These are phyloP conservation scores for Neonectria hederae DNA, from an alignment of 2,329 filamentous ascomycete species.

Conservation along the genomic window DNA sequence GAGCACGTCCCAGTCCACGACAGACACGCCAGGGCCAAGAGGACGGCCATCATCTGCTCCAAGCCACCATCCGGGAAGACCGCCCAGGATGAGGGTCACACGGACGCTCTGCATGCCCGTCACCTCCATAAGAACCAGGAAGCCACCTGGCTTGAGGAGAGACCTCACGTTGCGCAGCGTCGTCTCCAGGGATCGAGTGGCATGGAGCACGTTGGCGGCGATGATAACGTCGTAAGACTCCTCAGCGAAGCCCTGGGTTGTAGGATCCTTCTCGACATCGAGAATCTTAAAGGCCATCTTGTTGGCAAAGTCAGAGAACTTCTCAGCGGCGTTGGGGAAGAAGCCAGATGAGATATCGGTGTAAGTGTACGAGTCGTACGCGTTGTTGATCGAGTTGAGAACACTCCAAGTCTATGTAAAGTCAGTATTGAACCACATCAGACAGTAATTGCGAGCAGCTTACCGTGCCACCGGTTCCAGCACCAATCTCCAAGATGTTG, in stretches of 20 bases:
- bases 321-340: slow-evolving; percentile 46
- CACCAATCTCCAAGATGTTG: slow-evolving; percentile 22
- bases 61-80: slow-evolving; percentile 25
- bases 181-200: slow-evolving; percentile 38
- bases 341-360: slow-evolving; percentile 53
- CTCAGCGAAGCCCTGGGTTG: slow-evolving; percentile 39
- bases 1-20: slow-evolving; percentile 17
- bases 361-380: slow-evolving; percentile 44
- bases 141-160: slow-evolving; percentile 46
- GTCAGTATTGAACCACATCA: not conserved
- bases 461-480: slow-evolving; percentile 20
- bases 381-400: slow-evolving; percentile 8
- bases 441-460: not conserved
- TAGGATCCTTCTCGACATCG: slow-evolving; percentile 46
- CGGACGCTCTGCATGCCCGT: slow-evolving; percentile 20
- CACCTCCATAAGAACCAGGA: slow-evolving; percentile 44
- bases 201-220: slow-evolving; percentile 46
- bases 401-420: slow-evolving; percentile 5
- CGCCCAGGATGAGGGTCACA: slow-evolving; percentile 15
- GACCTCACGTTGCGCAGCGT: slow-evolving; percentile 38
- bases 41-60: slow-evolving; percentile 19
- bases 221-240: slow-evolving; percentile 44
- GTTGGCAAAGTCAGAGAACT: slow-evolving; percentile 33
- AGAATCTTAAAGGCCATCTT: slow-evolving; percentile 48
- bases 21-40: slow-evolving; percentile 11